Conservation (phyloP, 2,329 filamentous ascomycete genomes). For the Sclerotinia minor region DNA sequence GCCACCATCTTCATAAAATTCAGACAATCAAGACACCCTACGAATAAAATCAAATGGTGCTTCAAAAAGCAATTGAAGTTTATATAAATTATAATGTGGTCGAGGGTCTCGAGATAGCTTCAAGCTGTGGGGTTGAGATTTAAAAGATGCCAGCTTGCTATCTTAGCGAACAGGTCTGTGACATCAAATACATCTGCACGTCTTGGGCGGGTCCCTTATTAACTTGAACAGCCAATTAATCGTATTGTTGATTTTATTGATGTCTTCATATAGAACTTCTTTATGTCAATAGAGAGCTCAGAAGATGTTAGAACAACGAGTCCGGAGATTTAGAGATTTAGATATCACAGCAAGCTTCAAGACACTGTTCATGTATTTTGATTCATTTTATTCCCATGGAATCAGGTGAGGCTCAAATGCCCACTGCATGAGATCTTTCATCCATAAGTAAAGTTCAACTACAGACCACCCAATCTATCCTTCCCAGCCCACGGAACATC, state of each 20-base stretch:
- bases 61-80: not conserved
- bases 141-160: conserved; percentile 34
- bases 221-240: not conserved
- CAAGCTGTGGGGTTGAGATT: conserved; percentile 21
- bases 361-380: not conserved
- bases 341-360: conserved; percentile 1
- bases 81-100: not conserved
- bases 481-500: conserved; percentile 1
- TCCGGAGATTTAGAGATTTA: not conserved
- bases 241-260: not conserved
- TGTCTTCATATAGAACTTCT: not conserved
- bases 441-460: not conserved
- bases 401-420: conserved; percentile 20
- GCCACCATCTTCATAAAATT: conserved; percentile 33
- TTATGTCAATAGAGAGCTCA: not conserved
- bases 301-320: not conserved
- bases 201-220: conserved; percentile 7
- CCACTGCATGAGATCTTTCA: conserved; percentile 21
- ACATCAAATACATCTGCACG: conserved; percentile 13
- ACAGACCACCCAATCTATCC: conserved; percentile 1
- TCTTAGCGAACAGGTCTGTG: conserved; percentile 26
- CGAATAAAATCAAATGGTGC: not conserved
- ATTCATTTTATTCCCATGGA: not conserved
- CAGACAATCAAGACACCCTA: not conserved
- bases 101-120: conserved; percentile 14